Evolutionary conservation across 2,329 filamentous ascomycete species (phyloP).

Genomic region (Fusarium vanettenii): DNA sequence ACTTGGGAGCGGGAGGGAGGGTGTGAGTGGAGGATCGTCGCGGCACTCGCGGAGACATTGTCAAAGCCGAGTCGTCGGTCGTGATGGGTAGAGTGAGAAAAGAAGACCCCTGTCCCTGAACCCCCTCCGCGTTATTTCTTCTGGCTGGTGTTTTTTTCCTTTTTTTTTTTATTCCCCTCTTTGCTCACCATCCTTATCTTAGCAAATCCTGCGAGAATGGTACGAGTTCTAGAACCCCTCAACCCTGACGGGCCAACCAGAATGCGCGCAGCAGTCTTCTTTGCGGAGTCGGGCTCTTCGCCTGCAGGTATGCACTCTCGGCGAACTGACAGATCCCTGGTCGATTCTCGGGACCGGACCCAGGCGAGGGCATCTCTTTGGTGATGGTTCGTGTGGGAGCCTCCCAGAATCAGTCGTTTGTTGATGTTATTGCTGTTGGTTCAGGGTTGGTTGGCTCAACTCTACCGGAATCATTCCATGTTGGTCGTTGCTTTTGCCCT

Average conservation of each 20-base stretch:
- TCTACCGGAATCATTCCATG: background rate
- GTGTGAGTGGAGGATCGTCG: background rate
- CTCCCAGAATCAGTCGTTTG: background rate
- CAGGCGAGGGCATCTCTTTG: background rate
- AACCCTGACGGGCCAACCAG: background rate
- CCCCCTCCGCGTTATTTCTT: background rate
- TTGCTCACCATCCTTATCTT: background rate
- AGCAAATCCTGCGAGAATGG: slow-evolving; percentile 1
- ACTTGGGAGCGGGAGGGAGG: background rate
- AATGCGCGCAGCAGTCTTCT: background rate
- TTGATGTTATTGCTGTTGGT: background rate
- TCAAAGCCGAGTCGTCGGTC: background rate
- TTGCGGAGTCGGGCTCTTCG: background rate
- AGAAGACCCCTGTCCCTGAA: background rate
- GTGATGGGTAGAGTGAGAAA: background rate
- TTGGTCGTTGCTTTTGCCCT: background rate
- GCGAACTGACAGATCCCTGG: background rate
- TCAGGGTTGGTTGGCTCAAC: background rate
- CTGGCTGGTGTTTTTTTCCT: background rate
- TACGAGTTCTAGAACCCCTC: slow-evolving; percentile 8
- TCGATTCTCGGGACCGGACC: background rate
- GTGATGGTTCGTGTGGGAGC: background rate
- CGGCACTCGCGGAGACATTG: background rate
- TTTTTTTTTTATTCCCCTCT: background rate
- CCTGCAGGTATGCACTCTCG: background rate